Base-by-base conservation (phyloP, 257 asterid genomes). In the Solanum chmielewskii region DNA sequence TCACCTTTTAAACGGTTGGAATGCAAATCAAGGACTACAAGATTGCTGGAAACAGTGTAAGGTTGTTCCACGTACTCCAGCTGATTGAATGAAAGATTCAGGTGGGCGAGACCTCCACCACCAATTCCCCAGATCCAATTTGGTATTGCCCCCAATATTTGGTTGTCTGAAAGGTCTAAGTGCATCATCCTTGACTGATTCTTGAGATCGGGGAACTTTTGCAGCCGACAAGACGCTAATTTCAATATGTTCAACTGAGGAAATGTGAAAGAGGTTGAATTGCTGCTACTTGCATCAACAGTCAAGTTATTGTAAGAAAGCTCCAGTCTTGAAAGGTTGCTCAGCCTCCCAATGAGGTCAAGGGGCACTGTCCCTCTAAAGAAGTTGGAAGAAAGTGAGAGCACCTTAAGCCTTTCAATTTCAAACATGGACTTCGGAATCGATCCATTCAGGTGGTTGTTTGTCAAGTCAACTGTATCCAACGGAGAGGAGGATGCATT, bases 151-250 rank as follows among this genome's bases (percentile, higher is more conserved):
- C 94, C 97, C 25, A 0, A 1, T 4, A 94, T 89, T 75, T 44
- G 81, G 77, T 94, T 92, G 73, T 35, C 86, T 0, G 97, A 94
- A 25, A 94, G 93, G 92, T 94, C 96, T 83, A 94, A 83, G 4
- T 77, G 31, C 3, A 9, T 3, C 69, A 93, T 0, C 3, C 20
- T 83, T 13, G 87, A 33, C 33, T 88, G 91, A 41, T 87, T 89
- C 47, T 71, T 69, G 41, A 92, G 70, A 27, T 90, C 66, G 1
- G 95, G 98, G 14, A 94, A 91, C 2, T 5, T 13, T 42, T 16
- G 20, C 86, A 94, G 44, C 62, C 91, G 89, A 91, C 97, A 93
- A 31, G 93, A 92, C 74, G 98, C 94, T 59, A 94, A 77, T 74
- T 87, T 88, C 59, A 93, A 86, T 49, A 88, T 21, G 73, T 44